A percentile compares a stretch with the other conserved stretches of the same genome.
phyloP scores from a whole-genome alignment of 2,329 filamentous ascomycete genomes.

The Cytospora mali region DNA sequence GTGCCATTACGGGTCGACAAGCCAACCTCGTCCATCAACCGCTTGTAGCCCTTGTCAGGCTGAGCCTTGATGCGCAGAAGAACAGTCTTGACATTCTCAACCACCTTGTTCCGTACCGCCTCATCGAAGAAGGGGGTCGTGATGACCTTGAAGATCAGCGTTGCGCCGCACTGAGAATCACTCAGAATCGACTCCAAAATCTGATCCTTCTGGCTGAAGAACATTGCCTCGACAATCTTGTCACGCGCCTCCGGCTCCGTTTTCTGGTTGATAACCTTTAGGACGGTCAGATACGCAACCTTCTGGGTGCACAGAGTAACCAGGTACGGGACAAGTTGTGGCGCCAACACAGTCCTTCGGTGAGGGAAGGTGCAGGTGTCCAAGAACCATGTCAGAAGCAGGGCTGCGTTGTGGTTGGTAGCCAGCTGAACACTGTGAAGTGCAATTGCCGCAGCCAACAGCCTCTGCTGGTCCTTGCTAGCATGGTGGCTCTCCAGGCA shows the following conservation, averaged over 20 bases:
- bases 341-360: conserved; percentile 87
- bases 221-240: conserved; percentile 84
- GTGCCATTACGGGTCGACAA: conserved; percentile 67
- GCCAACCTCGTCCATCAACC: conserved; percentile 97
- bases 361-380: conserved; percentile 96
- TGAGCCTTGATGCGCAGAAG: conserved; percentile 89
- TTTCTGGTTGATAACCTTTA: conserved; percentile 98
- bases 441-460: conserved; percentile 94
- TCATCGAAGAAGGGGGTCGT: conserved; percentile 98
- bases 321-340: conserved; percentile 86
- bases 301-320: conserved; percentile 98
- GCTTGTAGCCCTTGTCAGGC: conserved; percentile 94
- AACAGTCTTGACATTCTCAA: conserved; percentile 90
- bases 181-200: conserved; percentile 86
- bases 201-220: conserved; percentile 87
- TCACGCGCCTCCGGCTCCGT: conserved; percentile 91
- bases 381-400: conserved; percentile 95
- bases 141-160: conserved; percentile 96
- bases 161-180: conserved; percentile 90
- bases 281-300: conserved; percentile 92
- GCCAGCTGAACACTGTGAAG: conserved; percentile 94
- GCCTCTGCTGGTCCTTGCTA: conserved; percentile 91
- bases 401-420: conserved; percentile 91
- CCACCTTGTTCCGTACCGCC: conserved; percentile 79
- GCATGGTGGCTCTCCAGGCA: conserved; percentile 95